phyloP scores from a whole-genome alignment of 1,284 basidiomycete species.

The Albatrellus sp. region DNA sequence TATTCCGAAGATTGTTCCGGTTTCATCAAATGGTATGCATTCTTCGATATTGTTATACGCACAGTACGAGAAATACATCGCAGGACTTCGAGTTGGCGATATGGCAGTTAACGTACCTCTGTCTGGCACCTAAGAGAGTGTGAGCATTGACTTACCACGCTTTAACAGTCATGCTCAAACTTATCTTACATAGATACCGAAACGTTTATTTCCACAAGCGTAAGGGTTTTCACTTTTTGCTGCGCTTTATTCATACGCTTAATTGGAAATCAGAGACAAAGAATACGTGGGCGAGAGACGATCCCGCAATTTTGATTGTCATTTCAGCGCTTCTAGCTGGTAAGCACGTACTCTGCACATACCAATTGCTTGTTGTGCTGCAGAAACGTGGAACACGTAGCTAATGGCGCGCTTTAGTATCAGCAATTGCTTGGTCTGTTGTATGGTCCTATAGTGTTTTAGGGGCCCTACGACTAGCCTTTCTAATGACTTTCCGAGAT shows the following conservation, averaged over 20 bases:
- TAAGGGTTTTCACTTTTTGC: constrained; percentile 33
- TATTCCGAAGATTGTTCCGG: constrained; percentile 65
- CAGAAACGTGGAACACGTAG: neutral
- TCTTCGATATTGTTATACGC: neutral
- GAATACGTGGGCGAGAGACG: constrained; percentile 94
- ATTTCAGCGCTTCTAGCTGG: constrained; percentile 67
- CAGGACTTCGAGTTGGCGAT: constrained; percentile 93
- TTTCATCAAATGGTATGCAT: constrained; percentile 75
- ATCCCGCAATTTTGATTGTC: constrained; percentile 84
- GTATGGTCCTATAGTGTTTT: constrained; percentile 58
- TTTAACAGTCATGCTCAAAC: too few species aligned
- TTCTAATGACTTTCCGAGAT: constrained; percentile 80
- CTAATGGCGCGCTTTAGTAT: constrained; percentile 30
- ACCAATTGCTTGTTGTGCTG: neutral
- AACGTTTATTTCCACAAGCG: constrained; percentile 91
- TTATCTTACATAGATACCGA: constrained; percentile 44
- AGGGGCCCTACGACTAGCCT: constrained; percentile 48
- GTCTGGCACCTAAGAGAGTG: constrained; percentile 83
- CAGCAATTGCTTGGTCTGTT: constrained; percentile 76
- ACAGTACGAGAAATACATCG: constrained; percentile 5
- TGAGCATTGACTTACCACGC: constrained; percentile 28
- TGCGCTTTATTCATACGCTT: neutral
- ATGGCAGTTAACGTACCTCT: constrained; percentile 88
- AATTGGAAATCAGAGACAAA: constrained; percentile 65
- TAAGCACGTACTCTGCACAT: constrained; percentile 22